Conservation (phyloP, 306 rosid genomes). For the Albizia julibrissin region DNA sequence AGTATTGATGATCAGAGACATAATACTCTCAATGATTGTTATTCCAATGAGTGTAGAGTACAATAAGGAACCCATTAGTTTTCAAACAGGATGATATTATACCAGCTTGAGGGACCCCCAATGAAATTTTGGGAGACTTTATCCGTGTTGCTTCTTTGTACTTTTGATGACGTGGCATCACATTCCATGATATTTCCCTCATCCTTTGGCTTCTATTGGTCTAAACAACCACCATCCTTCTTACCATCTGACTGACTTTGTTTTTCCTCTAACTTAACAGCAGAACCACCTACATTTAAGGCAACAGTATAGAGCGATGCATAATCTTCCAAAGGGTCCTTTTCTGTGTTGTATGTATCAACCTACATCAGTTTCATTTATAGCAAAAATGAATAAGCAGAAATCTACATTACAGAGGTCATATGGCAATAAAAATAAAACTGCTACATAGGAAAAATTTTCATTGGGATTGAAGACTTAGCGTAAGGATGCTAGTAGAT, state of each 20-base stretch:
- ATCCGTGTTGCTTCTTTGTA: constrained; percentile 38
- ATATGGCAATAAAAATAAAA: neutral
- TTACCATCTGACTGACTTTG: neutral
- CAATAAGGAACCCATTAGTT: constrained; percentile 26
- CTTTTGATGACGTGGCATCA: neutral
- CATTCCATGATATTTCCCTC: neutral
- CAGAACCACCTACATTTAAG: neutral
- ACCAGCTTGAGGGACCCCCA: constrained; percentile 93
- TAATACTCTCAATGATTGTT: too few relatives aligned
- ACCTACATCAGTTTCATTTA: constrained; percentile 49
- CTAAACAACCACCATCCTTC: neutral
- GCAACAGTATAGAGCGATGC: neutral
- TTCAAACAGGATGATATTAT: constrained; percentile 27
- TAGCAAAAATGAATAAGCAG: neutral
- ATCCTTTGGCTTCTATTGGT: neutral
- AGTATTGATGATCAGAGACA: too few relatives aligned
- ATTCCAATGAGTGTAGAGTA: too few relatives aligned
- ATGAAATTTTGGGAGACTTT: constrained; percentile 50
- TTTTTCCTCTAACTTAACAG: neutral
- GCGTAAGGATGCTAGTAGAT: neutral
- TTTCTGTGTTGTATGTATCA: constrained; percentile 34
- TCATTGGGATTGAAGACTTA: neutral
- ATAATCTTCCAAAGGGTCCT: neutral
- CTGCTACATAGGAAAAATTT: neutral
- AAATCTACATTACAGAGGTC: neutral